Evolutionary conservation across 805 yeast species (phyloP).

Genomic region (Starmerella sp.): DNA sequence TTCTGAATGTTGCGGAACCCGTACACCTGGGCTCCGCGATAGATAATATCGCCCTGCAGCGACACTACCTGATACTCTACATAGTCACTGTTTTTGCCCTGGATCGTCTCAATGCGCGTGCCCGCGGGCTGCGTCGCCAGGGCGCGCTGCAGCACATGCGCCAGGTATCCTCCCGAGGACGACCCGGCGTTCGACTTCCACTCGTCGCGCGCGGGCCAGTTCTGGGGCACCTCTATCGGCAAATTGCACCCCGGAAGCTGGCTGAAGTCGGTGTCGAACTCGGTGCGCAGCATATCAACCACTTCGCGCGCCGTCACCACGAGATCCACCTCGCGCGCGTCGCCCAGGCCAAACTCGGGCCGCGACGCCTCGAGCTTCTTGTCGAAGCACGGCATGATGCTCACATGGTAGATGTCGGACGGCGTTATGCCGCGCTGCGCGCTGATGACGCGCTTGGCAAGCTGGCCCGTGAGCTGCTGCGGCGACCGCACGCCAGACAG

Average conservation of each 20-base stretch:
- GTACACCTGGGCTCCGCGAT: constrained; percentile 58
- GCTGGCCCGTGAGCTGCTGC: constrained; percentile 80
- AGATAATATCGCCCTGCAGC: constrained; percentile 33
- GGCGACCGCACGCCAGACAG: constrained; percentile 74
- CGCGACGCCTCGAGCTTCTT: constrained; percentile 91
- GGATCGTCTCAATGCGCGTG: constrained; percentile 34
- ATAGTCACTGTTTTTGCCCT: constrained; percentile 64
- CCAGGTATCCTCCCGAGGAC: constrained; percentile 82
- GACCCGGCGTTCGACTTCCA: constrained; percentile 75
- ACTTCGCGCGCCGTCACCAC: constrained; percentile 87
- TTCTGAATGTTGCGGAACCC: constrained; percentile 95
- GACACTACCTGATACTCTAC: constrained; percentile 51
- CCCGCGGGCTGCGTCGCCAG: constrained; percentile 14
- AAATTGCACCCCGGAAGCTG: constrained; percentile 6
- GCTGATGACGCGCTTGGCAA: constrained; percentile 46
- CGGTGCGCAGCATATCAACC: constrained; percentile 53
- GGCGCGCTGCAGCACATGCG: constrained; percentile 41
- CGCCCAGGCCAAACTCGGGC: constrained; percentile 42
- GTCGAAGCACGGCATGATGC: constrained; percentile 95
- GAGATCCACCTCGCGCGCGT: constrained; percentile 70
- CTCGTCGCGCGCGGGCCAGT: constrained; percentile 52
- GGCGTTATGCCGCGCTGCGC: constrained; percentile 27
- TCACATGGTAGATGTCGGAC: constrained; percentile 56
- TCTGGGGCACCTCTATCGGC: constrained; percentile 36
- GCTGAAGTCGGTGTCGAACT: constrained; percentile 29